phyloP scores from a whole-genome alignment of 257 asterid genomes.

The Rehmannia glutinosa region DNA sequence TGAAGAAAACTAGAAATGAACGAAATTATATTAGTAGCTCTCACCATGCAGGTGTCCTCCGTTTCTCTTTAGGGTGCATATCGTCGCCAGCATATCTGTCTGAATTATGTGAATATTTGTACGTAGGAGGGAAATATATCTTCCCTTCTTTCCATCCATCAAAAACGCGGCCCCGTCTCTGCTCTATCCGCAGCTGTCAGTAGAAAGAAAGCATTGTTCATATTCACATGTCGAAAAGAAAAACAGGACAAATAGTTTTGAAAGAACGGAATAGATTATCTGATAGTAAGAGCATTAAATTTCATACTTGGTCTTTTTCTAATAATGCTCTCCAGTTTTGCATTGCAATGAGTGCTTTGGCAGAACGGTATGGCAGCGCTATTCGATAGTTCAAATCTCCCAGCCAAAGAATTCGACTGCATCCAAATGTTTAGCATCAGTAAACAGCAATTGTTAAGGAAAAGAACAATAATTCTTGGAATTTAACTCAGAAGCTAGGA shows the following conservation, averaged over 20 bases:
- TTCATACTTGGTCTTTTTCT: conserved; percentile 88
- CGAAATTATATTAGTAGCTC: background rate
- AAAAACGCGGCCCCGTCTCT: conserved; percentile 88
- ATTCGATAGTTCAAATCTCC: conserved; percentile 96
- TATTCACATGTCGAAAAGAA: conserved; percentile 1
- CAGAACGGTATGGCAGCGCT: conserved; percentile 88
- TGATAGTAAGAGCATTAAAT: background rate
- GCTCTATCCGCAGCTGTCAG: conserved; percentile 76
- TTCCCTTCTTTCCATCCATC: conserved; percentile 98
- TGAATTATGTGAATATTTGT: conserved; percentile 89
- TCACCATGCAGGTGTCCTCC: conserved; percentile 98
- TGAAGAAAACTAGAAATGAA: too few species aligned
- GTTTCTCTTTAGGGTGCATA: conserved; percentile 94
- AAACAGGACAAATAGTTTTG: background rate
- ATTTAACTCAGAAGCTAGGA: background rate
- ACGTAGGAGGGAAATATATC: conserved; percentile 96
- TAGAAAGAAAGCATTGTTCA: conserved; percentile 8
- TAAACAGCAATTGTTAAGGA: background rate
- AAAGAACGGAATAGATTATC: background rate
- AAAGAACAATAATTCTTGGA: background rate
- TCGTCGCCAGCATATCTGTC: conserved; percentile 95
- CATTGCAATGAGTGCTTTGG: conserved; percentile 96
- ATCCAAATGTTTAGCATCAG: conserved; percentile 17
- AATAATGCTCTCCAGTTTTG: conserved; percentile 96
- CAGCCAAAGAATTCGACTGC: conserved; percentile 91